Evolutionary conservation across 1,139 yeast genomes (phyloP), one percentile per base, ranked within the genome.

Genomic region (Diutina scorzettiae): DNA sequence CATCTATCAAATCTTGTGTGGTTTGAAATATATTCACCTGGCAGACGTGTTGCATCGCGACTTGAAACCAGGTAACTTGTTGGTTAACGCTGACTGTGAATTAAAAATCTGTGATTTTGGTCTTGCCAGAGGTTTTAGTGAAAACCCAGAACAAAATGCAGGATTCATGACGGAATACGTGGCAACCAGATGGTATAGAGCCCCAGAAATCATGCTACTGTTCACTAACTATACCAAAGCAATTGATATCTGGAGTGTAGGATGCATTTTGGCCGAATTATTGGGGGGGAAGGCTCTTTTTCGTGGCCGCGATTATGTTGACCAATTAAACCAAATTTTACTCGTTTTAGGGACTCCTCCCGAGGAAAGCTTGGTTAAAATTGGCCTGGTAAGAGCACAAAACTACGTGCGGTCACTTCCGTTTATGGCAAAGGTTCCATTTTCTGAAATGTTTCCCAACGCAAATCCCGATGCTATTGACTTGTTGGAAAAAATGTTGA

Each of bases 121-220:
- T 7, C 72, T 91, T 44, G 96, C 98, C 2, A 74, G 98, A 55
- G 97, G 97, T n/a, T 89, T 81, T 57, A 78, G 87, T 23, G 79
- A 76, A 47, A 83, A 83, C 51, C 84, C 89, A 0, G 93, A 81
- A 48, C 82, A 80, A 50, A 89, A 91, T 53, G 85, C 87, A 28
- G 96, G 95, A 14, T 18, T 82, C 53, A 66, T 89, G 70, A 91
- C 98, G 0, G 98, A 91, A 58, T 91, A 91, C 58, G 97, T 91
- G 27, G 97, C 98, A 25, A 89, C 98, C 1, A 71, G 97, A 56
- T 91, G 98, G 97, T 91, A 91, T 61, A 69, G 98, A 49, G 98
- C 98, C 1, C 98, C 98, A 0, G 98, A 91, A 58, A 86, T 91
- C 59, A 91, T 91, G 91, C 71, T 91, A 45, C 80, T 93, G 52